A percentile compares a stretch with the other conserved stretches of the same genome.
These are phyloP conservation scores for Prinsepia uniflora DNA, from an alignment of 306 rosid genomes.

Conservation along the genomic window DNA sequence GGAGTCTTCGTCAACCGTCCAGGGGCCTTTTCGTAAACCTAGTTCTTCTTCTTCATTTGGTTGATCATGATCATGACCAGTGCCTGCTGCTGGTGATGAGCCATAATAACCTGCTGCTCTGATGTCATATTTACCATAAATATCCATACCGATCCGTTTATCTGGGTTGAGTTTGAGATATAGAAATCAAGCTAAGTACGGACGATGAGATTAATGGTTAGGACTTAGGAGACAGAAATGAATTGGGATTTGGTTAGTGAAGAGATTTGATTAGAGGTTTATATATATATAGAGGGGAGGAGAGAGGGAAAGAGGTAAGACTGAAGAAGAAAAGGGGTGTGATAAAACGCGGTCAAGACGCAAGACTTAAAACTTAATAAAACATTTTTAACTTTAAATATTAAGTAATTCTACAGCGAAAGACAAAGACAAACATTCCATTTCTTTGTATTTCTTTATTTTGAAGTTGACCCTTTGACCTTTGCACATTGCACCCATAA, in stretches of 20 bases:
- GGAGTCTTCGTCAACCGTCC: constrained; percentile 44
- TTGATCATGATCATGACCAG: not conserved
- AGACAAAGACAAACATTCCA: not conserved
- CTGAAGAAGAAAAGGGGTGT: constrained; percentile 4
- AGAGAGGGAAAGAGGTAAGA: not conserved
- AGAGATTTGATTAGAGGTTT: not conserved
- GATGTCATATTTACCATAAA: not conserved
- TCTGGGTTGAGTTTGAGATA: not conserved
- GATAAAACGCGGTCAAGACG: not conserved
- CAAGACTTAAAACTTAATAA: not conserved
- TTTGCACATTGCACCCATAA: not conserved
- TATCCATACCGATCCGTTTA: not conserved
- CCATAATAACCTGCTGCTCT: constrained; percentile 9
- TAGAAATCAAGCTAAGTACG: not conserved
- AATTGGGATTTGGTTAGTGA: not conserved
- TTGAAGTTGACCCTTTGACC: constrained; percentile 13
- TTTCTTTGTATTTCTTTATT: not conserved
- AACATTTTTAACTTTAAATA: not conserved
- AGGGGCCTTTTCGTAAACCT: constrained; percentile 39
- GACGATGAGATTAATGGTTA: not conserved
- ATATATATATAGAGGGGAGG: not conserved
- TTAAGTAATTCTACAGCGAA: not conserved
- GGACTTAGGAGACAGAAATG: not conserved
- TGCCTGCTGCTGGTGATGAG: not conserved
- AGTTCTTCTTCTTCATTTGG: not conserved